Percentiles rank a stretch among this genome's conserved stretches.
These are phyloP conservation scores for Colletotrichum agaves DNA, from an alignment of 2,329 filamentous ascomycete genomes.

Conservation along the genomic window DNA sequence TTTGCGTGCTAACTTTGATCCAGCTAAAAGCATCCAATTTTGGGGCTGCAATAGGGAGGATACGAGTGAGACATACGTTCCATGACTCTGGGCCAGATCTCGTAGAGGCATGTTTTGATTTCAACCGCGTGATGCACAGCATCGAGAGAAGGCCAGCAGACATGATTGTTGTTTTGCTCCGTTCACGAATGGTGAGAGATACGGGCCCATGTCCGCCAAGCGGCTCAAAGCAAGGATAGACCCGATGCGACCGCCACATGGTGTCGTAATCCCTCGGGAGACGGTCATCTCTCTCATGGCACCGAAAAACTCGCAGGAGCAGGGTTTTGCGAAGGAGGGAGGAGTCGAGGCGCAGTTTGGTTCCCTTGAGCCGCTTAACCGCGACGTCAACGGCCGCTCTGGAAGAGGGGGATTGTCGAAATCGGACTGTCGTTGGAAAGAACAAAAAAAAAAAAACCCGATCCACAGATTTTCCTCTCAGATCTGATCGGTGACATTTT, in stretches of 20 bases:
- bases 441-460: neutral
- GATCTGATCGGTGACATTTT: conserved; percentile 23
- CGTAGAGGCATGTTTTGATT: neutral
- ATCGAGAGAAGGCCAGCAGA: neutral
- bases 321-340: conserved; percentile 1
- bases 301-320: conserved; percentile 22
- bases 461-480: conserved; percentile 22
- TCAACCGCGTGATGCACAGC: neutral
- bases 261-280: conserved; percentile 33
- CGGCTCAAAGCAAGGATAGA: conserved; percentile 34
- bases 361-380: conserved; percentile 17
- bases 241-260: conserved; percentile 24
- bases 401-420: neutral
- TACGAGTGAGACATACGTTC: conserved; percentile 31
- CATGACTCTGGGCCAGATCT: conserved; percentile 11
- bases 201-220: conserved; percentile 32
- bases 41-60: conserved; percentile 9
- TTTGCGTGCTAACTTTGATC: conserved; percentile 15
- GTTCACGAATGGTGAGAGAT: conserved; percentile 15
- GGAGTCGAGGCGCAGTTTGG: neutral
- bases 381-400: neutral
- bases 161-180: conserved; percentile 11
- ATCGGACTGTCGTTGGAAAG: conserved; percentile 10
- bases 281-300: conserved; percentile 21
- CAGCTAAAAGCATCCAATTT: conserved; percentile 4